Percentiles rank a stretch among this genome's conserved stretches.
phyloP scores from a whole-genome alignment of 352 stramenopile genomes.

The Halophytophthora batemanensis region DNA sequence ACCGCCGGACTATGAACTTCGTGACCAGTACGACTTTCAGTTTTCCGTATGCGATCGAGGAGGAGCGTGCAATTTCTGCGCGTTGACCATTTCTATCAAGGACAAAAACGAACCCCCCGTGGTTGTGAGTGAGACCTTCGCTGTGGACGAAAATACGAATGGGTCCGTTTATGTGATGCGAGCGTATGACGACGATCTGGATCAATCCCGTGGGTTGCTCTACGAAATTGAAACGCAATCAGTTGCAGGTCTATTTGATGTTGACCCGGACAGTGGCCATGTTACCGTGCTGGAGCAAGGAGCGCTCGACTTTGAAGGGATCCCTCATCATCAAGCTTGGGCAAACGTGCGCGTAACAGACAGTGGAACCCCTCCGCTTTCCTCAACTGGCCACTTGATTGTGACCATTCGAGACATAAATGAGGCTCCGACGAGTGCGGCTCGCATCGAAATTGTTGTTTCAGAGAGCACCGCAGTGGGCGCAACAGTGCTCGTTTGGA shows the following conservation, averaged over 20 bases:
- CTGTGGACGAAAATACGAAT: slow-evolving; percentile 33
- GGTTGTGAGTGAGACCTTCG: slow-evolving; percentile 12
- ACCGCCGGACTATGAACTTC: slow-evolving; percentile 14
- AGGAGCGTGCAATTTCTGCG: slow-evolving; percentile 12
- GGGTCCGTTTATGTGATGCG: slow-evolving; percentile 30
- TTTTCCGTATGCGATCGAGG: slow-evolving; percentile 16
- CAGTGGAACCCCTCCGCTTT: slow-evolving; percentile 29
- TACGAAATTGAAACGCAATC: slow-evolving; percentile 50
- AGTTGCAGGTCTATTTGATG: slow-evolving; percentile 24
- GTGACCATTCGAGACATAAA: slow-evolving; percentile 20
- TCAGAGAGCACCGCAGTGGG: slow-evolving; percentile 11
- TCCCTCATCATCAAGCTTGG: slow-evolving; percentile 36
- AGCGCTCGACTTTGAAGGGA: slow-evolving; percentile 37
- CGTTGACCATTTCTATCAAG: slow-evolving; percentile 10
- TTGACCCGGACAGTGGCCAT: slow-evolving; percentile 9
- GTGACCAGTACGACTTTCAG: slow-evolving; percentile 7
- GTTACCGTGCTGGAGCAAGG: slow-evolving; percentile 3
- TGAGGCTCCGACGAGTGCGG: slow-evolving; percentile 16
- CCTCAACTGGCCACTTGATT: slow-evolving; percentile 19
- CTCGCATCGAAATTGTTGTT: slow-evolving; percentile 6
- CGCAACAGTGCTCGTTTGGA: slow-evolving; percentile 10
- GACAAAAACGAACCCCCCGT: slow-evolving; percentile 24
- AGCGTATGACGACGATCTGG: slow-evolving; percentile 36
- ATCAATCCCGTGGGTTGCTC: slow-evolving; percentile 24
- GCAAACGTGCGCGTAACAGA: slow-evolving; percentile 54